Conservation (phyloP, 139 green algal species). For the Mychonastes homosphaera region DNA sequence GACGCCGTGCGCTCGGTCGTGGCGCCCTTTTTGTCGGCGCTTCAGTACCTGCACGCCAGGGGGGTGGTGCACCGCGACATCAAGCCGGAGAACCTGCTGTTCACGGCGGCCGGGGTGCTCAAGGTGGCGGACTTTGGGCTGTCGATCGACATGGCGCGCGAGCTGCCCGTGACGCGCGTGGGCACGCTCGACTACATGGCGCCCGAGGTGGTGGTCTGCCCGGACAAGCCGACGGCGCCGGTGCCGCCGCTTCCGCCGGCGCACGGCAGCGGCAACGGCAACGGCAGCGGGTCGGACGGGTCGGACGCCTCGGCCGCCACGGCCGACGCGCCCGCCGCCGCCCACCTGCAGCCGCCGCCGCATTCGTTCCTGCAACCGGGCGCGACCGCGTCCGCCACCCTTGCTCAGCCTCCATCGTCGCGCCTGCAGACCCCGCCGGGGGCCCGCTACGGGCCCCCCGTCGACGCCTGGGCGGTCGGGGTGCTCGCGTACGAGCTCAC, state of each 20-base stretch:
- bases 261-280: too few relatives aligned
- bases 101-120: constrained; percentile 32
- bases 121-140: constrained; percentile 54
- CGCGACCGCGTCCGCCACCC: too few relatives aligned
- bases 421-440: too few relatives aligned
- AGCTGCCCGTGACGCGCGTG: constrained; percentile 47
- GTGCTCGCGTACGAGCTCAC: constrained; percentile 54
- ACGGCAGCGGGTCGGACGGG: too few relatives aligned
- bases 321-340: too few relatives aligned
- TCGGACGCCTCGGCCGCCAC: too few relatives aligned
- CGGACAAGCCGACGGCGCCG: too few relatives aligned
- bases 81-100: constrained; percentile 50
- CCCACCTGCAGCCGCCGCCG: too few relatives aligned
- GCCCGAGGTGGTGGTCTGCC: constrained; percentile 24
- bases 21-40: constrained; percentile 37
- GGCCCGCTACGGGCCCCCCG: constrained; percentile 37
- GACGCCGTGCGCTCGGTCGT: constrained; percentile 38
- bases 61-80: constrained; percentile 64
- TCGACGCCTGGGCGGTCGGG: constrained; percentile 52
- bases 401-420: too few relatives aligned
- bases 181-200: constrained; percentile 55
- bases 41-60: constrained; percentile 44
- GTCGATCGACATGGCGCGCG: constrained; percentile 44
- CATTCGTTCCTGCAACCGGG: too few relatives aligned
- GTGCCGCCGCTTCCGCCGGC: too few relatives aligned